Evolutionary conservation across 768 basidiomycete genomes (phyloP).

Genomic region (Lepiota subincarnata): DNA sequence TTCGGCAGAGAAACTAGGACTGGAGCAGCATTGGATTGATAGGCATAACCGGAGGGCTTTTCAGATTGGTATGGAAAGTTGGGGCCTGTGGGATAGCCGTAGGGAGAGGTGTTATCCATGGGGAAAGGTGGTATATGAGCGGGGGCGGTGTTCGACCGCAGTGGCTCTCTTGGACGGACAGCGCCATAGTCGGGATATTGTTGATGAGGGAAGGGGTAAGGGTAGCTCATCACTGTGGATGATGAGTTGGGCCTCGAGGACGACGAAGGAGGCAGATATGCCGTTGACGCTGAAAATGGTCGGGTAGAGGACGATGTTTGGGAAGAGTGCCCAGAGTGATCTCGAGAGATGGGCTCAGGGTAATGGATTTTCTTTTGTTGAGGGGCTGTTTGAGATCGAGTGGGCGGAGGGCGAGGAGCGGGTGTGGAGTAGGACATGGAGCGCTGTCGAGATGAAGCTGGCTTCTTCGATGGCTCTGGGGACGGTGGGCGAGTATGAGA

Average conservation of each 20-base stretch:
- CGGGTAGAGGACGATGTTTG: constrained; percentile 8
- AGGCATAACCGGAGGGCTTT: neutral
- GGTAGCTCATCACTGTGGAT: constrained; percentile 1
- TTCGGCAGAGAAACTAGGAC: constrained; percentile 2
- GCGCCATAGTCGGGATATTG: constrained; percentile 8
- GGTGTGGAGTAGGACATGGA: constrained; percentile 10
- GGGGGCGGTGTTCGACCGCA: constrained; percentile 13
- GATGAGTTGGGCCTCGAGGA: neutral
- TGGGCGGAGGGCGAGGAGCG: neutral
- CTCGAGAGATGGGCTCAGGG: constrained; percentile 2
- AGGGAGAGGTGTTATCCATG: neutral
- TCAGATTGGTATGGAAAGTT: neutral
- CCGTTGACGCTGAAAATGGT: constrained; percentile 11
- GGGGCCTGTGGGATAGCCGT: neutral
- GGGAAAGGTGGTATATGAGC: constrained; percentile 4
- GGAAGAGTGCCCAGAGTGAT: constrained; percentile 11
- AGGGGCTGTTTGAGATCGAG: constrained; percentile 1
- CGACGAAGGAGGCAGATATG: constrained; percentile 2
- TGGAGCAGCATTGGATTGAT: neutral
- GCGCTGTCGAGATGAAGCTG: constrained; percentile 1
- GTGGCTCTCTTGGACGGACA: constrained; percentile 8
- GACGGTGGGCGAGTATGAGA: neutral
- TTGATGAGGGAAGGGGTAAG: constrained; percentile 6
- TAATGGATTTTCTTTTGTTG: constrained; percentile 2
- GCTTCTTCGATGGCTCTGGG: neutral